Conservation (phyloP, 768 basidiomycete genomes). For the Hydnum rufescens region DNA sequence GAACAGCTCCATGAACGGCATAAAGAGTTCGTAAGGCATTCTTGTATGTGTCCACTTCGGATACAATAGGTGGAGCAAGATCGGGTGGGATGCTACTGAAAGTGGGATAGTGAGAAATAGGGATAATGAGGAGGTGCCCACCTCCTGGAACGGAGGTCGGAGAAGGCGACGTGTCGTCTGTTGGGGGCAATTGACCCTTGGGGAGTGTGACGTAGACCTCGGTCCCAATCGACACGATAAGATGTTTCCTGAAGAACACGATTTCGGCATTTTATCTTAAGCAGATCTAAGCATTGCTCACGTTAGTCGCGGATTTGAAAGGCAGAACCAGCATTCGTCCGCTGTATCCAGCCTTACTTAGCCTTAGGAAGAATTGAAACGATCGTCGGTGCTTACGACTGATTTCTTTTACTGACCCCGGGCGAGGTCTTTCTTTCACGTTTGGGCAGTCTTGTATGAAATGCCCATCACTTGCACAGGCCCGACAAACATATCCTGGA, state of each 20-base stretch:
- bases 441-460: conserved; percentile 68
- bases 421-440: conserved; percentile 29
- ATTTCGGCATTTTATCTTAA: conserved; percentile 1
- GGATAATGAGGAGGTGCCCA: conserved; percentile 86
- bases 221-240: conserved; percentile 80
- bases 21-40: conserved; percentile 51
- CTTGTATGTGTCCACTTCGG: conserved; percentile 74
- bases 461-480: conserved; percentile 75
- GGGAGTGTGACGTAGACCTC: conserved; percentile 95
- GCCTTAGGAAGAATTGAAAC: background rate
- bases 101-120: conserved; percentile 86
- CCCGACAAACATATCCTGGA: conserved; percentile 75
- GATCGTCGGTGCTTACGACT: conserved; percentile 33
- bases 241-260: conserved; percentile 48
- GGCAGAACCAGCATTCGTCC: conserved; percentile 95
- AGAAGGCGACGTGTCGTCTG: conserved; percentile 29
- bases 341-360: conserved; percentile 27
- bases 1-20: conserved; percentile 40
- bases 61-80: conserved; percentile 48
- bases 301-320: conserved; percentile 85
- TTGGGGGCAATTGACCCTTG: conserved; percentile 85
- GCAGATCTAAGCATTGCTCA: conserved; percentile 25
- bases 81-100: conserved; percentile 64
- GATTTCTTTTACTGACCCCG: conserved; percentile 38
- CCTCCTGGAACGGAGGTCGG: conserved; percentile 60